Evolutionary conservation across 192 early-diverging fungal genomes (phyloP), one percentile per base, ranked within the genome.

Genomic region (Haplosporangium gracile): DNA sequence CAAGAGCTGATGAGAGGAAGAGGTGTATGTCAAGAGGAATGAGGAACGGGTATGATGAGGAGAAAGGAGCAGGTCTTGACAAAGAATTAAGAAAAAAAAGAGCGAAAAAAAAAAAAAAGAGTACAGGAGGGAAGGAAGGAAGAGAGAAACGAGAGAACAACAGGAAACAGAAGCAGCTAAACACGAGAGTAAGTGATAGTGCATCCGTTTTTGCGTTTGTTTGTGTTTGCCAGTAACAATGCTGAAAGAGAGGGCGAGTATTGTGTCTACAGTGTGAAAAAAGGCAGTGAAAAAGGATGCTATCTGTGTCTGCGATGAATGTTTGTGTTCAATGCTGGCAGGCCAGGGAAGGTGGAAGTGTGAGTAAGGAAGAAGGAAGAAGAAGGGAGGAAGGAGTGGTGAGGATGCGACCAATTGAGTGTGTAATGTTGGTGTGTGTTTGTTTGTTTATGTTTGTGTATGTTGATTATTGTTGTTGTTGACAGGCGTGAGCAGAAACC

Each of bases 71-170:
- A 42, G 29, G 40, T 26, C 69, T 40, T 18, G 73, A 75, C 22
- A 24, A 65, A 51, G 38, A 81, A 34, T 2, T 7, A 60, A 74
- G 38, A 75, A 24, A 8, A 57, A n/a, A 18, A 2, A 77, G 36
- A 29, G 39, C 39, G n/a, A 51, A 65, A 20, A 38, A 26, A 6
- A 60, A 40, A 40, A 36, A 45, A 57, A n/a, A 26, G 72, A 18
- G 65, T 34, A 29, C 18, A 49, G 24, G n/a, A 51, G 15, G 45
- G 36, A 63, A 45, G 32, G 24, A 68, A 8, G 5, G 29, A 47
- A 57, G 70, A 53, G 7, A 79, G 38, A 72, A 34, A 47, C 43
- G 70, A 53, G 7, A 79, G 38, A 72, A 34, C 24, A 51, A 18
- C 16, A n/a, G 20, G 53, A n/a, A 29, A 51, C 15, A 53, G 47